Percentiles rank a stretch among this genome's conserved stretches.
phyloP scores from a whole-genome alignment of 768 basidiomycete genomes.

The Panellus pusillus region DNA sequence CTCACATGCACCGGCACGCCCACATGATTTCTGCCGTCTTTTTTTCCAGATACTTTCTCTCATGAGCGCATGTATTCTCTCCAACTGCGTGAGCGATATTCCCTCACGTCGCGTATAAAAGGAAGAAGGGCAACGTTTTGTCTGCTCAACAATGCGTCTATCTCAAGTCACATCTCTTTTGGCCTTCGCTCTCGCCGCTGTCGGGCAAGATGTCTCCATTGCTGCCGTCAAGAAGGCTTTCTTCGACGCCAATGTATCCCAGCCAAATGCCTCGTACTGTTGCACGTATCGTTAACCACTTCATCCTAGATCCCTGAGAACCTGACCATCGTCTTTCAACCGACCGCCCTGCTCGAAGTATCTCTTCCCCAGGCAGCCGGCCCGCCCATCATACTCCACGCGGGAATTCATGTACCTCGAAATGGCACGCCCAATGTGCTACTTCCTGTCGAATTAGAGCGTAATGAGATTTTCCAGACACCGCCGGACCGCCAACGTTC shows the following conservation, averaged over 20 bases:
- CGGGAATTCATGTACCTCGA: constrained; percentile 25
- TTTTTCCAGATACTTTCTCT: background rate
- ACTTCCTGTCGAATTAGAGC: background rate
- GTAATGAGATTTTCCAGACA: constrained; percentile 27
- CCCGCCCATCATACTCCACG: constrained; percentile 25
- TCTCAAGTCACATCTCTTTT: constrained; percentile 4
- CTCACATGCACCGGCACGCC: no score
- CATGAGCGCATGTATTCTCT: background rate
- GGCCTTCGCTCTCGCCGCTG: constrained; percentile 5
- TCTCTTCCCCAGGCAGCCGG: constrained; percentile 26
- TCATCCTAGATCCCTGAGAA: constrained; percentile 23
- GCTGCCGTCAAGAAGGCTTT: constrained; percentile 13
- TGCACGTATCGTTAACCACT: background rate
- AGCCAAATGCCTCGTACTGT: background rate
- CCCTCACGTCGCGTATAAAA: constrained; percentile 4
- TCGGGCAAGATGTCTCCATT: constrained; percentile 15
- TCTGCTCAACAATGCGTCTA: constrained; percentile 7
- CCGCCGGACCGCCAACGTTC: constrained; percentile 38
- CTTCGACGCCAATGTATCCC: constrained; percentile 6
- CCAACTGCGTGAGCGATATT: background rate
- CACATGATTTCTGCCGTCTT: no score
- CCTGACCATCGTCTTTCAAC: constrained; percentile 25
- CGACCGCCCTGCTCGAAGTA: constrained; percentile 27
- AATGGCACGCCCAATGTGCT: constrained; percentile 11
- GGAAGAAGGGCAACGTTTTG: background rate